Evolutionary conservation across 305 asterid species (phyloP).

Genomic region (Ruellia speciosa): DNA sequence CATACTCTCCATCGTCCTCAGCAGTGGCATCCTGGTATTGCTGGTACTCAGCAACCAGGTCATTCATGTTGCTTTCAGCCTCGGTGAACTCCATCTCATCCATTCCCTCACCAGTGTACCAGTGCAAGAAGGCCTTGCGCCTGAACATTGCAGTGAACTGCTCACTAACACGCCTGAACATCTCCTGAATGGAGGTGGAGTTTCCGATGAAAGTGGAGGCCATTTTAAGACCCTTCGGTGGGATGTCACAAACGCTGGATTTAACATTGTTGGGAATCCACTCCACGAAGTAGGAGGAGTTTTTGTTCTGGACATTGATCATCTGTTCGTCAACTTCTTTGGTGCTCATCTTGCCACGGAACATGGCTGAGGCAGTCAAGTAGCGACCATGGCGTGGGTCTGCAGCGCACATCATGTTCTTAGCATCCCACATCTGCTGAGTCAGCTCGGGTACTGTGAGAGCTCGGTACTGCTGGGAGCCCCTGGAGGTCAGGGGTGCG

Average conservation of each 20-base stretch:
- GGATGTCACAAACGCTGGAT: constrained; percentile 47
- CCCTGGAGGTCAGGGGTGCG: constrained; percentile 42
- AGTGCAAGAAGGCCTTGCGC: constrained; percentile 50
- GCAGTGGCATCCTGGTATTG: constrained; percentile 51
- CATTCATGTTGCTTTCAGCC: constrained; percentile 49
- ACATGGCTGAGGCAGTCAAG: constrained; percentile 48
- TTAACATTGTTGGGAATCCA: constrained; percentile 53
- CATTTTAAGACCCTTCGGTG: constrained; percentile 48
- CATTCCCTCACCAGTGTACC: constrained; percentile 50
- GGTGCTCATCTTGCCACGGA: constrained; percentile 51
- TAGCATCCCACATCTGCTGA: constrained; percentile 52
- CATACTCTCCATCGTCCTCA: constrained; percentile 22
- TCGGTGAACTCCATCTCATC: constrained; percentile 48
- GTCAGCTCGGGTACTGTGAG: constrained; percentile 46
- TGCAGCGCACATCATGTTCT: constrained; percentile 54
- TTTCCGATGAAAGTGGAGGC: constrained; percentile 45
- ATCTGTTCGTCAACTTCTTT: constrained; percentile 50
- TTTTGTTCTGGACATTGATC: constrained; percentile 48
- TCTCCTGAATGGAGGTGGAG: constrained; percentile 43
- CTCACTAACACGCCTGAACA: constrained; percentile 47
- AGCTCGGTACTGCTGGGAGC: constrained; percentile 50
- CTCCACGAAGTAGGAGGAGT: constrained; percentile 46
- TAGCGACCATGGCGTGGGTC: constrained; percentile 52
- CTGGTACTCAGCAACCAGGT: constrained; percentile 47
- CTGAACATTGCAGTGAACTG: constrained; percentile 48